These are phyloP conservation scores for Amphirosellinia nigrospora DNA, from an alignment of 495 filamentous ascomycete species.

Conservation along the genomic window DNA sequence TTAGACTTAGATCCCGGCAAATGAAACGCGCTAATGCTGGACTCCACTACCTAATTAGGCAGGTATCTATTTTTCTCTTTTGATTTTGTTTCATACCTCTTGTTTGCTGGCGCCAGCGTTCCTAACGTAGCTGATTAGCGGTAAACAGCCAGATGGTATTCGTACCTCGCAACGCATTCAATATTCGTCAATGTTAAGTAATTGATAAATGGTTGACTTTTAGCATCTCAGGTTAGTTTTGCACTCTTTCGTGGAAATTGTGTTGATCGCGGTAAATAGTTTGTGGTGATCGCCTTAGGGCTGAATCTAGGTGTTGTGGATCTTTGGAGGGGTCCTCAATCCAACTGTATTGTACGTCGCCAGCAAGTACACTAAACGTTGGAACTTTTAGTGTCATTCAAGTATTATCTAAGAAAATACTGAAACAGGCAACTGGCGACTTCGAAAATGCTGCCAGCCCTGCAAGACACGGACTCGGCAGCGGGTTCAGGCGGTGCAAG, in stretches of 20 bases:
- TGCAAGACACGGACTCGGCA: background rate
- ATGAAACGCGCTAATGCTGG: slow-evolving; percentile 4
- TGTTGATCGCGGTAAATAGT: too few species aligned
- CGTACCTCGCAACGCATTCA: too few species aligned
- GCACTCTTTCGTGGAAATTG: too few species aligned
- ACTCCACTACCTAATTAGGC: background rate
- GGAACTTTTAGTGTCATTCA: background rate
- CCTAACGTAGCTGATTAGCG: too few species aligned
- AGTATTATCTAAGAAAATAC: background rate
- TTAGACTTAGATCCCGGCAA: too few species aligned
- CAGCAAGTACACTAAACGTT: background rate
- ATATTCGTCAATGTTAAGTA: too few species aligned
- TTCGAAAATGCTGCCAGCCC: background rate
- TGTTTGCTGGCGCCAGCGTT: background rate
- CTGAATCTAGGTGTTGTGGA: background rate
- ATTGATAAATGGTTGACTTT: too few species aligned
- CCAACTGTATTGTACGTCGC: background rate
- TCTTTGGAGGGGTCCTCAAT: too few species aligned
- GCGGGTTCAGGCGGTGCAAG: background rate
- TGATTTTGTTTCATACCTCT: too few species aligned
- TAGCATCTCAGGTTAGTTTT: too few species aligned
- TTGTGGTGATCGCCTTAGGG: background rate
- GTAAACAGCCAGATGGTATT: too few species aligned
- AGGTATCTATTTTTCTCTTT: background rate
- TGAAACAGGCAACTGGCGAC: background rate